These are phyloP conservation scores for Pelargonium australe DNA, from an alignment of 441 rosid genomes.

Conservation along the genomic window DNA sequence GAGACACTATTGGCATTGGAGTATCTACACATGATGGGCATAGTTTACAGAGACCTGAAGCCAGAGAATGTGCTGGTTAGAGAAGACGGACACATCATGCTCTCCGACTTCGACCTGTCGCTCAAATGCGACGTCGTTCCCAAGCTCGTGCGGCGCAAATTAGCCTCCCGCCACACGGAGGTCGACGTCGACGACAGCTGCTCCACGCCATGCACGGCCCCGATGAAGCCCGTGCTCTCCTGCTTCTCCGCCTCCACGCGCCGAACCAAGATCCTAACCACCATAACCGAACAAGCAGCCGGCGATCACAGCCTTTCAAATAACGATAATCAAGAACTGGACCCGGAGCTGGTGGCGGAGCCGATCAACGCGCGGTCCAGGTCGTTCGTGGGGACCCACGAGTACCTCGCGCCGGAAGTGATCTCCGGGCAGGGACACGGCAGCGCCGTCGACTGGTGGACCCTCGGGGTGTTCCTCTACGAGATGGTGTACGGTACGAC, in stretches of 20 bases:
- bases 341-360: constrained; percentile 54
- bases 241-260: constrained; percentile 36
- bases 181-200: constrained; percentile 32
- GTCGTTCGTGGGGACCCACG: constrained; percentile 77
- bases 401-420: constrained; percentile 72
- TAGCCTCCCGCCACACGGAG: constrained; percentile 24
- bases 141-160: constrained; percentile 43
- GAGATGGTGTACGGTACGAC: constrained; percentile 66
- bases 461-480: constrained; percentile 57
- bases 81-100: constrained; percentile 82
- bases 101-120: constrained; percentile 66
- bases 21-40: constrained; percentile 69
- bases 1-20: constrained; percentile 62
- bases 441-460: constrained; percentile 81
- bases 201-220: constrained; percentile 24
- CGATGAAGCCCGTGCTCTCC: constrained; percentile 35
- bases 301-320: constrained; percentile 39
- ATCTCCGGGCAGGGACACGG: constrained; percentile 69
- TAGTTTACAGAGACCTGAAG: constrained; percentile 63
- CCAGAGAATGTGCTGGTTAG: constrained; percentile 65
- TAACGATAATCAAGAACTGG: constrained; percentile 47
- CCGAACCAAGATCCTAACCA: constrained; percentile 18
- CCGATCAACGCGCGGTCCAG: constrained; percentile 58
- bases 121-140: constrained; percentile 67
- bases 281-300: constrained; percentile 54